Percentiles rank a stretch among this genome's conserved stretches.
These are phyloP conservation scores for Claviceps sp. DNA, from an alignment of 2,329 filamentous ascomycete genomes.

Conservation along the genomic window DNA sequence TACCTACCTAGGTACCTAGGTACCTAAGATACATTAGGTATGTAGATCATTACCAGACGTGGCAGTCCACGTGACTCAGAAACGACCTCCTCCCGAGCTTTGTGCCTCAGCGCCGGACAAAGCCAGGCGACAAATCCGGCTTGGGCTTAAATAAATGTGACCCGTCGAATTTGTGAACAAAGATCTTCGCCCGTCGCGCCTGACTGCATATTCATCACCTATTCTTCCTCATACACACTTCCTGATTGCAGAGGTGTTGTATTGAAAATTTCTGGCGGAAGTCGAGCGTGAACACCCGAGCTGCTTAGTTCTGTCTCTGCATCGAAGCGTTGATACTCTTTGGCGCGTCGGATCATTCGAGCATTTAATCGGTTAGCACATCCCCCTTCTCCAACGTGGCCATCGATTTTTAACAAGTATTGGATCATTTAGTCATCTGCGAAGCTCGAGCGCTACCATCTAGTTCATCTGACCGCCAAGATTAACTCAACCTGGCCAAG, in stretches of 20 bases:
- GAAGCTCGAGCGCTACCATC: neutral
- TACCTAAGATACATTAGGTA: too few species aligned
- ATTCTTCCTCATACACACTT: neutral
- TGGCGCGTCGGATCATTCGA: neutral
- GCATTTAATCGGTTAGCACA: neutral
- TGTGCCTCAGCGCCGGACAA: neutral
- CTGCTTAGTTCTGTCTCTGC: neutral
- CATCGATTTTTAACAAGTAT: neutral
- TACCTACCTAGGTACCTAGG: too few species aligned
- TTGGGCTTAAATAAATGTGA: neutral
- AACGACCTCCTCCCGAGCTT: neutral
- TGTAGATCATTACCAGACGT: neutral
- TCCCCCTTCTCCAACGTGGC: neutral
- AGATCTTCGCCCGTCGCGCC: constrained; percentile 1
- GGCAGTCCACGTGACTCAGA: neutral
- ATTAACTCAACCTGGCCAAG: neutral
- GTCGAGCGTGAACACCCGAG: neutral
- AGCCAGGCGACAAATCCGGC: constrained; percentile 6
- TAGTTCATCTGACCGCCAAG: neutral
- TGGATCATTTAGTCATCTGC: neutral
- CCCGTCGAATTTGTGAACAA: constrained; percentile 3
- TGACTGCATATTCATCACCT: neutral
- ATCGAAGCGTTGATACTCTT: neutral
- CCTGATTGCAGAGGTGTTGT: neutral
- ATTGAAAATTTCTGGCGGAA: neutral